A percentile compares a stretch with the other conserved stretches of the same genome.
Conservation (phyloP, 805 yeast genomes). For the Wickerhamomyces mucosus region DNA sequence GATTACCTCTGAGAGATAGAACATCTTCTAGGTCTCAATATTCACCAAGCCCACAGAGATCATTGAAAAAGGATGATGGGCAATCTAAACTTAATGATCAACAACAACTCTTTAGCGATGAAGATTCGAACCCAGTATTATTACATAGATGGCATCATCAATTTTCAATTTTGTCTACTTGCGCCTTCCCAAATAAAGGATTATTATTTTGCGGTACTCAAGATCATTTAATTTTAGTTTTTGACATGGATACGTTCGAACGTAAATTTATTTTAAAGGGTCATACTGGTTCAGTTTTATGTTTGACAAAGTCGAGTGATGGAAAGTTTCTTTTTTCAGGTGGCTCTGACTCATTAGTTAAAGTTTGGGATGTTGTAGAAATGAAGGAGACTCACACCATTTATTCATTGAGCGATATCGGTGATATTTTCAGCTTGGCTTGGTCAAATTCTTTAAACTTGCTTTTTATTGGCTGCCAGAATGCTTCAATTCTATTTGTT, state of each 20-base stretch:
- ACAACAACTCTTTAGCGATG: too few species aligned
- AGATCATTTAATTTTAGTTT: conserved; percentile 66
- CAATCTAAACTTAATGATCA: background rate
- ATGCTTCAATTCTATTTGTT: conserved; percentile 79
- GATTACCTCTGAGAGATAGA: conserved; percentile 6
- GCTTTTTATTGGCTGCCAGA: conserved; percentile 83
- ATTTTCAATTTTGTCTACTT: conserved; percentile 65
- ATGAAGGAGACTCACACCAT: conserved; percentile 54
- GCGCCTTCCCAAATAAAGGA: conserved; percentile 46
- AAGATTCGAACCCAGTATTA: too few species aligned
- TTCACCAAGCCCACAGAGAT: conserved; percentile 10
- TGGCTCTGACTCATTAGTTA: conserved; percentile 82
- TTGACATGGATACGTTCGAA: conserved; percentile 58
- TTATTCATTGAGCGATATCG: conserved; percentile 80
- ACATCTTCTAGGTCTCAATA: conserved; percentile 12
- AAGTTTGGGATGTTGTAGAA: conserved; percentile 63
- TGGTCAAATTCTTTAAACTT: conserved; percentile 54
- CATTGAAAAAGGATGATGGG: too few species aligned
- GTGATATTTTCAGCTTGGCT: conserved; percentile 81
- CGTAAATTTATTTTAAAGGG: conserved; percentile 43
- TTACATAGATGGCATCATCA: conserved; percentile 72
- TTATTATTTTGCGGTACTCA: conserved; percentile 86
- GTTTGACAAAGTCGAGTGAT: conserved; percentile 44
- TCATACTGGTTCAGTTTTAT: conserved; percentile 68
- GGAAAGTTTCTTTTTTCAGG: conserved; percentile 68